These are phyloP conservation scores for Austroboletus festivus DNA, from an alignment of 768 basidiomycete genomes.

Conservation along the genomic window DNA sequence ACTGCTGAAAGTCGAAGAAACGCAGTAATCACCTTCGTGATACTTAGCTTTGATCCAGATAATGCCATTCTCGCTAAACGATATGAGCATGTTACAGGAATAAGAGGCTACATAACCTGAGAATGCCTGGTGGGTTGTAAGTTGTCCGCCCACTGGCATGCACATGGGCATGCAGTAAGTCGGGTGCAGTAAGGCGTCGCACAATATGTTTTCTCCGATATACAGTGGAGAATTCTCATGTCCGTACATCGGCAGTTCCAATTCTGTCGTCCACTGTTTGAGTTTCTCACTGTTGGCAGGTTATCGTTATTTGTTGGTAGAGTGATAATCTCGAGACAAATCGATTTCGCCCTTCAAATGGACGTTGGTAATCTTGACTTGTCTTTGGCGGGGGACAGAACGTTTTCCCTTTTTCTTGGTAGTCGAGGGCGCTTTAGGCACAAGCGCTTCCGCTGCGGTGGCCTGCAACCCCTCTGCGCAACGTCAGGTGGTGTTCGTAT, in stretches of 20 bases:
- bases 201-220: too few species aligned
- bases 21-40: neutral
- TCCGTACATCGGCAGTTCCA: too few species aligned
- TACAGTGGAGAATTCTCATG: too few species aligned
- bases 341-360: slow-evolving; percentile 88
- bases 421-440: slow-evolving; percentile 50
- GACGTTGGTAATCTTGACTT: slow-evolving; percentile 82
- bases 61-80: neutral
- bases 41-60: neutral
- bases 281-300: too few species aligned
- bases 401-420: slow-evolving; percentile 85
- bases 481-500: neutral
- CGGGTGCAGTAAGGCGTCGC: too few species aligned
- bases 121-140: too few species aligned
- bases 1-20: slow-evolving; percentile 39
- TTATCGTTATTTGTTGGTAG: slow-evolving; percentile 15
- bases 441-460: slow-evolving; percentile 61
- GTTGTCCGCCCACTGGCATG: too few species aligned
- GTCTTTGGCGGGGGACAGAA: slow-evolving; percentile 66
- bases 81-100: too few species aligned
- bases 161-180: too few species aligned
- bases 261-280: too few species aligned
- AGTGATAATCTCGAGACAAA: slow-evolving; percentile 67
- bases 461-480: slow-evolving; percentile 73
- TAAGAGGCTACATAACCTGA: too few species aligned